Evolutionary conservation across 176 grass and related monocot genomes (phyloP), one percentile per base, ranked within the genome.

Genomic region (Triticum turgidum): DNA sequence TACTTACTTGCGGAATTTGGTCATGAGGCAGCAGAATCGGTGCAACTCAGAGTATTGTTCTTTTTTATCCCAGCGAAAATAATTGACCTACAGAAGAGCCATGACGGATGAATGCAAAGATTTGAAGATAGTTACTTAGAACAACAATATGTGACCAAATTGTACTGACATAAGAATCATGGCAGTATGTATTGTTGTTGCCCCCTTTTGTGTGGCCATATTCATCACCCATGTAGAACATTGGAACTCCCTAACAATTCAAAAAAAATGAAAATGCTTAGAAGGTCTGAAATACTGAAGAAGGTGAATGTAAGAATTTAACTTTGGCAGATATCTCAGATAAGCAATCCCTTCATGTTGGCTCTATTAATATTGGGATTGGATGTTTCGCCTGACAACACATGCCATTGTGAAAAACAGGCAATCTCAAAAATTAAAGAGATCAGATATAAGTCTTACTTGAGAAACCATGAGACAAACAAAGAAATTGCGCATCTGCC

Each of bases 131-230:
- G 62, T 47, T 42, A 5, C 25, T 42, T 29, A 51, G 5, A 54
- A 54, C 0, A 69, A 67, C 10, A 82, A 76, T 11, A 56, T 27
- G 74, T 11, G 24, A 34, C 47, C 7, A 42, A n/a, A 9, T 64
- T 56, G 30, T 14, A 76, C 89, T 81, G 32, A 98, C 97, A 83
- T 85, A 89, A 86, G 92, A 88, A 76, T 96, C 97, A 88, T 98
- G 97, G 71, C 97, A 98, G 64, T 98, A 98, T 52, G 97, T 92
- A 84, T 98, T 98, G 83, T 98, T 98, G 90, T 98, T 98, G 71
- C 96, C 96, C 85, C 88, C 89, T 91, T 98, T 98, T 15, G 93
- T 96, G 74, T 98, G 96, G 21, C 96, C 96, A 83, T 98, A 98
- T 83, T 98, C 96, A 76, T 98, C 96, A 0, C 96, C 96, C 96